These are phyloP conservation scores for Tieghemiomyces parasiticus DNA, from an alignment of 192 early-diverging fungal genomes.

Conservation along the genomic window DNA sequence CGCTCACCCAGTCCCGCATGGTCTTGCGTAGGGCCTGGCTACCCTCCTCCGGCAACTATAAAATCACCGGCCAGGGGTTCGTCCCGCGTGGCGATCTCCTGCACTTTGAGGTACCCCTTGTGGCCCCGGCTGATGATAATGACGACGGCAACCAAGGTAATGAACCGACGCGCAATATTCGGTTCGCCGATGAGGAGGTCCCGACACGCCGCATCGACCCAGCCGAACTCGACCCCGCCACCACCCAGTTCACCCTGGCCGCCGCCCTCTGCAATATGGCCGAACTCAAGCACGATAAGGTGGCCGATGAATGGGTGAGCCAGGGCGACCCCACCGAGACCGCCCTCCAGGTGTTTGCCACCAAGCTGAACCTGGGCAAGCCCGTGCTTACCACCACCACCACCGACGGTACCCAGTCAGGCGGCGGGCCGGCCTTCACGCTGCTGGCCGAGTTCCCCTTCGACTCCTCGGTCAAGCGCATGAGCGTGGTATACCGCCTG, in stretches of 20 bases:
- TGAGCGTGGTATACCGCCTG: constrained; percentile 56
- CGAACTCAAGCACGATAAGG: constrained; percentile 41
- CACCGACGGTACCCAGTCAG: too few relatives aligned
- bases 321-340: constrained; percentile 91
- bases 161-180: background rate
- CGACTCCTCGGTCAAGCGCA: constrained; percentile 71
- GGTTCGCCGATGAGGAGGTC: constrained; percentile 5
- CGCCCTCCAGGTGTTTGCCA: constrained; percentile 71
- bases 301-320: constrained; percentile 48
- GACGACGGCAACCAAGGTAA: background rate
- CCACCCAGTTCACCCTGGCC: constrained; percentile 34
- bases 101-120: constrained; percentile 10
- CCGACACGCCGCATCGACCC: constrained; percentile 20
- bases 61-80: constrained; percentile 48
- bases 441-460: constrained; percentile 51
- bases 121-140: constrained; percentile 18
- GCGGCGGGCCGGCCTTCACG: constrained; percentile 28
- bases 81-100: constrained; percentile 36
- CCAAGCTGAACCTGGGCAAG: constrained; percentile 64
- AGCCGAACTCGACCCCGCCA: constrained; percentile 26
- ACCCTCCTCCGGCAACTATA: constrained; percentile 50
- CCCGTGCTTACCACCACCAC: constrained; percentile 33
- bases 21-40: constrained; percentile 74
- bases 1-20: constrained; percentile 92
- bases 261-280: constrained; percentile 77